These are phyloP conservation scores for Umbelopsis sp. DNA, from an alignment of 192 early-diverging fungal genomes.

Conservation along the genomic window DNA sequence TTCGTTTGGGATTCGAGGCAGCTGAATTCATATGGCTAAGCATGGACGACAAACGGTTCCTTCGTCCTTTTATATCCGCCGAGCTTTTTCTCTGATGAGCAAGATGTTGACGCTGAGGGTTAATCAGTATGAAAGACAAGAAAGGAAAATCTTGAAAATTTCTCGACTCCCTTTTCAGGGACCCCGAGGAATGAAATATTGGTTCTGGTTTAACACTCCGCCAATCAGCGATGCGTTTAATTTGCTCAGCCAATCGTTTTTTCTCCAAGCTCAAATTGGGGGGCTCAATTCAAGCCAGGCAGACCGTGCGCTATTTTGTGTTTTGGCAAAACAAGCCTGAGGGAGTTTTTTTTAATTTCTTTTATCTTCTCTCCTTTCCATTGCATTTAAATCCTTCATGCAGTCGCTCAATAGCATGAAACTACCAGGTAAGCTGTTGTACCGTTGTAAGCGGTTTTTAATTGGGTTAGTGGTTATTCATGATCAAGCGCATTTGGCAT, in stretches of 20 bases:
- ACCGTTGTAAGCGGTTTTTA: neutral
- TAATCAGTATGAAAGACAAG: constrained; percentile 7
- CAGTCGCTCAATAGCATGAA: constrained; percentile 19
- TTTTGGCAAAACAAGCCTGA: neutral
- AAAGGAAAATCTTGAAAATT: neutral
- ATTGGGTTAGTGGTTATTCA: too few species aligned
- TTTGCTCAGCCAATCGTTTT: neutral
- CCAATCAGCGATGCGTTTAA: too few species aligned
- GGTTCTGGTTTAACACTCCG: neutral
- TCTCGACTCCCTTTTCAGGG: constrained; percentile 9
- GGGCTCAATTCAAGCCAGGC: neutral
- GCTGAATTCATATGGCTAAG: constrained; percentile 11
- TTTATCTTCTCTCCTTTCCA: neutral
- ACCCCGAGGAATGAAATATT: constrained; percentile 4
- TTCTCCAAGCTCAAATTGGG: neutral
- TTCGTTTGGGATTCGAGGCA: neutral
- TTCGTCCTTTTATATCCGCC: constrained; percentile 4
- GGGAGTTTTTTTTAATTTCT: constrained; percentile 3
- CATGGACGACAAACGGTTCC: constrained; percentile 5
- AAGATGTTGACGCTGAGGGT: neutral
- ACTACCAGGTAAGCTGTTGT: constrained; percentile 2
- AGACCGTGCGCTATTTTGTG: neutral
- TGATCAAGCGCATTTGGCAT: too few species aligned
- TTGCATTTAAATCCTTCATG: neutral
- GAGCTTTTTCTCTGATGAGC: constrained; percentile 19